Conservation (phyloP, 768 basidiomycete genomes). For the Sporobolomyces pararoseus region DNA sequence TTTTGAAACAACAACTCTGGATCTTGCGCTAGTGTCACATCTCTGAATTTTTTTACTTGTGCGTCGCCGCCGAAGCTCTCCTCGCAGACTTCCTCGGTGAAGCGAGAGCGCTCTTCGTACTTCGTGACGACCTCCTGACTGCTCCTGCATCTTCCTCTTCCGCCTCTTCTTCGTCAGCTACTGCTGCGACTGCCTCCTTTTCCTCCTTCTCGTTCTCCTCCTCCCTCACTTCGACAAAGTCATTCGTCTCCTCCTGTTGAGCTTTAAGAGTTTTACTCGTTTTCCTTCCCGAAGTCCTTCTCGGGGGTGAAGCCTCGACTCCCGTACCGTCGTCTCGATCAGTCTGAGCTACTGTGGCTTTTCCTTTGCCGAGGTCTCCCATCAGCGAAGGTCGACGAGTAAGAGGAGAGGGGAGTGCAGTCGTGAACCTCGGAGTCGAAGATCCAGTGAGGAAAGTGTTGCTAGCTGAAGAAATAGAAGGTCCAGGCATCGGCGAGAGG, state of each 20-base stretch:
- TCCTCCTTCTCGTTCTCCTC: not conserved
- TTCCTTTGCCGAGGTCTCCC: conserved; percentile 9
- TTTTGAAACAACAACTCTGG: not conserved
- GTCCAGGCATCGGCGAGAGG: not conserved
- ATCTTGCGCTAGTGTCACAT: not conserved
- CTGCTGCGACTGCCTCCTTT: not conserved
- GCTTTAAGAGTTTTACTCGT: not conserved
- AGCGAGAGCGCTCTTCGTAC: not conserved
- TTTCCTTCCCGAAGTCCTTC: not conserved
- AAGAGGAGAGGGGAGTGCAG: not conserved
- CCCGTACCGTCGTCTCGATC: not conserved
- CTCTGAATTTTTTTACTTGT: no score
- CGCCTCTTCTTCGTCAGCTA: not conserved
- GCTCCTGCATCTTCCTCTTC: not conserved
- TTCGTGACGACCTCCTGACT: not conserved
- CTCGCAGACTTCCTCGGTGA: conserved; percentile 6
- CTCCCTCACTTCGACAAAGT: not conserved
- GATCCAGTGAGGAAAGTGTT: conserved; percentile 17
- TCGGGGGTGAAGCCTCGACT: not conserved
- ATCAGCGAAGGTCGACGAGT: not conserved
- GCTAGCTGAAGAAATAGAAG: not conserved
- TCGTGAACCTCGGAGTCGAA: conserved; percentile 9
- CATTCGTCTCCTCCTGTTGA: not conserved
- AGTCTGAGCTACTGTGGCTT: not conserved
- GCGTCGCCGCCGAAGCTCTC: not conserved